These are phyloP conservation scores for Rhodotorula sphaerocarpa DNA, from an alignment of 768 basidiomycete species.

Conservation along the genomic window DNA sequence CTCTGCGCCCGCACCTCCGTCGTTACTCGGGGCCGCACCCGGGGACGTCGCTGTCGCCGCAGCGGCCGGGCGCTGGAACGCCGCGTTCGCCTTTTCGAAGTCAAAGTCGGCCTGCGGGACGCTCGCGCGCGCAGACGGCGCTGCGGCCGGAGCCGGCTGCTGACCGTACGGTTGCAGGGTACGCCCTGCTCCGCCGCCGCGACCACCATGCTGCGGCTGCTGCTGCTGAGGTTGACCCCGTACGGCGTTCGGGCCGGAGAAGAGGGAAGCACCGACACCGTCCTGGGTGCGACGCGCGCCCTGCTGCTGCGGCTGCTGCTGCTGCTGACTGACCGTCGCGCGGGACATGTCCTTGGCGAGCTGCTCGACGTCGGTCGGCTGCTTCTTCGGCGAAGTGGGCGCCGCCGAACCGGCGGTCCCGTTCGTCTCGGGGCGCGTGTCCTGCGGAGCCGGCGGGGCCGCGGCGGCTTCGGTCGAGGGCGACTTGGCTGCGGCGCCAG, in stretches of 20 bases:
- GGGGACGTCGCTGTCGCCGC: background rate
- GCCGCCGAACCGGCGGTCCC: background rate
- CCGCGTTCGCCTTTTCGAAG: slow-evolving; percentile 39
- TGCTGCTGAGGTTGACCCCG: background rate
- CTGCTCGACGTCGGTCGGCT: slow-evolving; percentile 27
- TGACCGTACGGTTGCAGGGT: slow-evolving; percentile 16
- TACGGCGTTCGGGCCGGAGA: background rate
- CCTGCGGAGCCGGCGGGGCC: slow-evolving; percentile 10
- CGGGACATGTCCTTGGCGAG: slow-evolving; percentile 33
- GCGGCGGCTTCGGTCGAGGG: background rate
- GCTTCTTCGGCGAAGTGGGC: slow-evolving; percentile 3
- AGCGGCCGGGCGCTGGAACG: slow-evolving; percentile 37
- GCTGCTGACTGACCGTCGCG: slow-evolving; percentile 1
- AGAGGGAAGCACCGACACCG: slow-evolving; percentile 19
- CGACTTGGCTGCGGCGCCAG: background rate
- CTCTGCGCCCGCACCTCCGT: background rate
- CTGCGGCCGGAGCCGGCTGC: no score
- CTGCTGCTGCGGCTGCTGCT: slow-evolving; percentile 4
- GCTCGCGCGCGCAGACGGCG: background rate
- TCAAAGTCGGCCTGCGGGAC: slow-evolving; percentile 39
- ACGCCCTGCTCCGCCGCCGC: no score
- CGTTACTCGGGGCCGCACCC: background rate
- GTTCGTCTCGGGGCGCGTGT: slow-evolving; percentile 21
- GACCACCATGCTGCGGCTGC: background rate
- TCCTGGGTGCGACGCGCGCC: slow-evolving; percentile 5